phyloP scores from a whole-genome alignment of 176 grass and related monocot genomes.

The Phoenix dactylifera region DNA sequence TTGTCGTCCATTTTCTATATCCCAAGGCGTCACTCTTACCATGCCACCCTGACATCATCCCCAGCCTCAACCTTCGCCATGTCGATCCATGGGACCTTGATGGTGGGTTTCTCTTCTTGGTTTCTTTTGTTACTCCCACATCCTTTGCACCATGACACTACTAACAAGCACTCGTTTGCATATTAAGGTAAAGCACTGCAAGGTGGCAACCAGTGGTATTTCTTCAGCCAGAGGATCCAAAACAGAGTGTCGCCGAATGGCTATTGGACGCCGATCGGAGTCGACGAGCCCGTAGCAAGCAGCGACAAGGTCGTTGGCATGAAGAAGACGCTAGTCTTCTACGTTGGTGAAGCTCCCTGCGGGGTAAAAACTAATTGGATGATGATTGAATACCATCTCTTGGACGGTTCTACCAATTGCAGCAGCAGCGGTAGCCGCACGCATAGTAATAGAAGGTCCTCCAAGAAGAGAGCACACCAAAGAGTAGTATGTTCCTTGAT shows the following conservation, averaged over 20 bases:
- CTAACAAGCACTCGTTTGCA: too few relatives aligned
- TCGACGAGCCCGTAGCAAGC: conserved; percentile 37
- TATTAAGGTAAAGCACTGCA: conserved; percentile 67
- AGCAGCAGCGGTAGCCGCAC: conserved; percentile 16
- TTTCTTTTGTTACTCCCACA: neutral
- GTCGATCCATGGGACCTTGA: conserved; percentile 81
- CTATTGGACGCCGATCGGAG: conserved; percentile 43
- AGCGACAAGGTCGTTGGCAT: conserved; percentile 31
- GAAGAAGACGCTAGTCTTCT: conserved; percentile 73
- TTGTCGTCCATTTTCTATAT: conserved; percentile 75
- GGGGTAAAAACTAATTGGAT: conserved; percentile 64
- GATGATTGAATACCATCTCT: conserved; percentile 88
- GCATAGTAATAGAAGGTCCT: neutral
- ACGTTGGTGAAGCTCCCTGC: conserved; percentile 28
- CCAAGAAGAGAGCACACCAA: conserved; percentile 32
- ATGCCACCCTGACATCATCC: conserved; percentile 67
- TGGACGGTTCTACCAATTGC: conserved; percentile 15
- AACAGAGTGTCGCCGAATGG: conserved; percentile 48
- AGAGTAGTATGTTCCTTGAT: conserved; percentile 32
- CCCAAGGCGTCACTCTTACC: conserved; percentile 53
- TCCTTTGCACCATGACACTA: too few relatives aligned
- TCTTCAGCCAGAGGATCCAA: conserved; percentile 50
- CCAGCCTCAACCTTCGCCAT: conserved; percentile 40
- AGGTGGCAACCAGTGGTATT: conserved; percentile 68
- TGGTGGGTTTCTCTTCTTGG: conserved; percentile 21